Percentiles rank a stretch among this genome's conserved stretches.
Evolutionary conservation across 305 asterid genomes (phyloP).

Genomic region (Fraxinus baroniana): DNA sequence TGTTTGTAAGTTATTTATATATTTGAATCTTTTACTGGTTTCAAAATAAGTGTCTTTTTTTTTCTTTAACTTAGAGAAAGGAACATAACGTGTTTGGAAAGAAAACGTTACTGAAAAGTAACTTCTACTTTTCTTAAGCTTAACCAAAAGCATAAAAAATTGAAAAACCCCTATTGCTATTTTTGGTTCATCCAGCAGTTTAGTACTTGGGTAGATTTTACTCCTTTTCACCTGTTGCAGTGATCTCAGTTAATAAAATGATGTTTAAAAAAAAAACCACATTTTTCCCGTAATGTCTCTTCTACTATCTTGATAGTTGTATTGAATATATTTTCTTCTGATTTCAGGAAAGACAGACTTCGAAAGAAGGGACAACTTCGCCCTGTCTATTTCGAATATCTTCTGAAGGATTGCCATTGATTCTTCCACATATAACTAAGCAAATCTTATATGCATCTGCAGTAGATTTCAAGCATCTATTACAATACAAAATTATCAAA

Average conservation of each 20-base stretch:
- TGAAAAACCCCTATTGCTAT: not conserved
- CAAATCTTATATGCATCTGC: constrained; percentile 70
- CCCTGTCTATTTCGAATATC: constrained; percentile 85
- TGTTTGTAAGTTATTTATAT: constrained; percentile 69
- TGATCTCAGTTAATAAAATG: not conserved
- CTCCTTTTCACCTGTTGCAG: not conserved
- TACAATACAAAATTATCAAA: constrained; percentile 75
- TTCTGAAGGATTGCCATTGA: constrained; percentile 89
- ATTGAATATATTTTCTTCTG: constrained; percentile 12
- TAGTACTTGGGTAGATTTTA: not conserved
- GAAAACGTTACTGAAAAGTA: not conserved
- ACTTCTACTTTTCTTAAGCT: not conserved
- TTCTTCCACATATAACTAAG: constrained; percentile 76
- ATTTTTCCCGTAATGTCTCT: not conserved
- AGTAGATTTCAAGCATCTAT: constrained; percentile 75
- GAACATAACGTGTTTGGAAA: not conserved
- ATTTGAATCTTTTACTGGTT: not conserved
- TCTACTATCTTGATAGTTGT: not conserved
- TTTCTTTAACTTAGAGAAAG: not conserved
- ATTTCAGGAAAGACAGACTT: constrained; percentile 80
- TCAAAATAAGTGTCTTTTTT: not conserved
- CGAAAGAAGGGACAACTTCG: constrained; percentile 72
- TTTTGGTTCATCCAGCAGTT: not conserved
- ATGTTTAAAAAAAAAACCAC: not conserved
- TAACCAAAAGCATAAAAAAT: not conserved